Evolutionary conservation across 2,329 filamentous ascomycete genomes (phyloP).

Genomic region (Fusarium gaditjirri): DNA sequence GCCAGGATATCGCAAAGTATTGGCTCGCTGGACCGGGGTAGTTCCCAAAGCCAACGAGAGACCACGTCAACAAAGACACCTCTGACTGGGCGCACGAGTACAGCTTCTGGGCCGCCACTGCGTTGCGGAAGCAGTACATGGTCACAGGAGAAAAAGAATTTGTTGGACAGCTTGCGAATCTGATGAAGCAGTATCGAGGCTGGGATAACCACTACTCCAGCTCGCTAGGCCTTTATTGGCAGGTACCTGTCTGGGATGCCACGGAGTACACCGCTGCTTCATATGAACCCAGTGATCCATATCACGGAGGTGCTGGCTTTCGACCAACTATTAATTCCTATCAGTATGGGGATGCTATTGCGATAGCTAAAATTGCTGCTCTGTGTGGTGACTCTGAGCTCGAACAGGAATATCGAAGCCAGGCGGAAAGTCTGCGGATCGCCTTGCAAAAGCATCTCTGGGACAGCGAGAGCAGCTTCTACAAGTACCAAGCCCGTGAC

Average conservation of each 20-base stretch:
- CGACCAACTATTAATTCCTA: background rate
- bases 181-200: constrained; percentile 5
- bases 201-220: background rate
- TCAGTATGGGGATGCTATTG: background rate
- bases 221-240: background rate
- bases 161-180: background rate
- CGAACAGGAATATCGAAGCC: background rate
- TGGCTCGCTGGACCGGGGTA: background rate
- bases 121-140: background rate
- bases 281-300: background rate
- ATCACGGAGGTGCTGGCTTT: background rate
- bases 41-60: constrained; percentile 1
- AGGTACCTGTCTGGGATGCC: background rate
- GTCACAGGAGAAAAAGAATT: background rate
- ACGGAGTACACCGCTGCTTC: constrained; percentile 2
- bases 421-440: background rate
- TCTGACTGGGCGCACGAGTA: constrained; percentile 3
- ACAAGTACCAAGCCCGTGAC: background rate
- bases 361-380: background rate
- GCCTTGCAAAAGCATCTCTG: background rate
- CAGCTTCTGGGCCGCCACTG: constrained; percentile 2
- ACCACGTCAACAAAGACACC: background rate
- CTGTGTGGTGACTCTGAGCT: background rate
- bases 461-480: background rate
- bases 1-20: background rate